These are phyloP conservation scores for Hanseniaspora occidentalis DNA, from an alignment of 805 yeast genomes.

Conservation along the genomic window DNA sequence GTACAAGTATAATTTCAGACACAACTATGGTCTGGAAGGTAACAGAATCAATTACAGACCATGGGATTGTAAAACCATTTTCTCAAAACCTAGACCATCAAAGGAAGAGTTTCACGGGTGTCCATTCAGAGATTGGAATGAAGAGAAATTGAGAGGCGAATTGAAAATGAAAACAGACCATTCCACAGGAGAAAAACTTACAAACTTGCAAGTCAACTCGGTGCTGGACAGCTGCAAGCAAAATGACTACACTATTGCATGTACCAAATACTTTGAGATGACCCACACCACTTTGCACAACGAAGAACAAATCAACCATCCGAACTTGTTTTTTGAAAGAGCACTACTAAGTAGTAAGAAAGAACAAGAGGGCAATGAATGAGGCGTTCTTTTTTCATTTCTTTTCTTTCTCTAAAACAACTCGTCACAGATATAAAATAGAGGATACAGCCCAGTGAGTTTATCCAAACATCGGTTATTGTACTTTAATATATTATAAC, in stretches of 20 bases:
- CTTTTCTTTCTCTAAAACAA: no score
- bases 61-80: slow-evolving; percentile 68
- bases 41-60: slow-evolving; percentile 76
- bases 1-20: slow-evolving; percentile 78
- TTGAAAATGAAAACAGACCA: slow-evolving; percentile 45
- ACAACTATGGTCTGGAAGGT: slow-evolving; percentile 87
- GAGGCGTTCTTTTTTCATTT: neutral
- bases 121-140: slow-evolving; percentile 68
- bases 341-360: slow-evolving; percentile 41
- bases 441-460: no score
- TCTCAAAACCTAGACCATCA: slow-evolving; percentile 57
- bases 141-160: slow-evolving; percentile 47
- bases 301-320: slow-evolving; percentile 63
- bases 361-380: neutral
- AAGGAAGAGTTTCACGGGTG: slow-evolving; percentile 78
- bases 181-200: slow-evolving; percentile 40
- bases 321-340: slow-evolving; percentile 78
- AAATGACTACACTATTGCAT: slow-evolving; percentile 72
- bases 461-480: no score
- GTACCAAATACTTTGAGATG: slow-evolving; percentile 77
- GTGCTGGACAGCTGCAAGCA: slow-evolving; percentile 56
- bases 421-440: no score
- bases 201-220: slow-evolving; percentile 35
- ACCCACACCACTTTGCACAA: slow-evolving; percentile 37
- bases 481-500: no score